A percentile compares a stretch with the other conserved stretches of the same genome.
phyloP scores from a whole-genome alignment of 2,329 filamentous ascomycete species.

The Exophiala sideris region DNA sequence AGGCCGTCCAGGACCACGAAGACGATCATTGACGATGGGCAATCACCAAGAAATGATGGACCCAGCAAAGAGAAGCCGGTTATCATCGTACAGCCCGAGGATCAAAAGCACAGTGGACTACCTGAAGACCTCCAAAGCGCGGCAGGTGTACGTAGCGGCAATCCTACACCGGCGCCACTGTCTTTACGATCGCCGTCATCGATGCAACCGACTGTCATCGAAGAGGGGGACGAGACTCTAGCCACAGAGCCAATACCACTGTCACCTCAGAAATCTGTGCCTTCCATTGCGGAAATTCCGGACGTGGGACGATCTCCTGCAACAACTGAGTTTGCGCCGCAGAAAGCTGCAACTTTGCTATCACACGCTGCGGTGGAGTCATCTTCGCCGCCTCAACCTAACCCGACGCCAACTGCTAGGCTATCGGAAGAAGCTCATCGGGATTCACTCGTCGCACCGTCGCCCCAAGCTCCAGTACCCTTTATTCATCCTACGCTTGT shows the following conservation, averaged over 20 bases:
- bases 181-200: conserved; percentile 5
- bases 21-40: conserved; percentile 2
- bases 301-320: neutral
- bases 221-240: conserved; percentile 16
- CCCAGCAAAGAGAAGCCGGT: conserved; percentile 6
- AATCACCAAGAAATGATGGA: neutral
- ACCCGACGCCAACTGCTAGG: neutral
- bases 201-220: conserved; percentile 24
- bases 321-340: neutral
- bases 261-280: neutral
- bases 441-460: conserved; percentile 12
- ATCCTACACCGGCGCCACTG: neutral
- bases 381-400: conserved; percentile 3
- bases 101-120: neutral
- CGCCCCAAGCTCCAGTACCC: conserved; percentile 13
- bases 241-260: neutral
- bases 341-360: too few relatives aligned
- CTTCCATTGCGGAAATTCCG: neutral
- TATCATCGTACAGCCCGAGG: neutral
- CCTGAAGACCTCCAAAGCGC: too few relatives aligned
- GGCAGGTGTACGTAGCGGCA: neutral
- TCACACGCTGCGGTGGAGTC: too few relatives aligned
- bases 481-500: conserved; percentile 14
- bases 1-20: conserved; percentile 3
- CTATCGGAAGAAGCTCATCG: conserved; percentile 1